Evolutionary conservation across 345 rosid genomes (phyloP), one percentile per base, ranked within the genome.

Genomic region (Pseudoturritis turrita): DNA sequence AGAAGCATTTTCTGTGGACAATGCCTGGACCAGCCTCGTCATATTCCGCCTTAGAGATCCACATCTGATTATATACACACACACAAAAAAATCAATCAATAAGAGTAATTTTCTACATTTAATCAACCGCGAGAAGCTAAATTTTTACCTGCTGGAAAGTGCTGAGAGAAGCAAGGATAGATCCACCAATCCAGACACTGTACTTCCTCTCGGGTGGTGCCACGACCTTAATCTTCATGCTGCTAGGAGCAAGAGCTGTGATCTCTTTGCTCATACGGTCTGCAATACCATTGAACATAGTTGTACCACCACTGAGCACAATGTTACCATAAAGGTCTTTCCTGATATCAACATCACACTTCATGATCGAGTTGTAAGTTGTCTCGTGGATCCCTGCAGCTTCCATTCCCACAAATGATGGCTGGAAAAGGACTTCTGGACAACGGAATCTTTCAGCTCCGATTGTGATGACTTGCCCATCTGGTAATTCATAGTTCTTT

Each of bases 261-360:
- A 90, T 90, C 71, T 90, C 97, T 84, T 87, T 88, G 88, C 88
- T 90, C 95, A 90, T 87, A 77, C 97, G 85, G 68, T 88, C 97
- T 14, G 88, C 89, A 25, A 87, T 86, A 11, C 90, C 90, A 0
- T 86, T 71, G 85, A 90, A 90, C 97, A 90, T 90, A 43, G 95
- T 90, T 9, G 95, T 70, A 21, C 95, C 97, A 85, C 95, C 89
- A 43, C 92, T 89, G 70, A 89, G 91, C 29, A 89, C 96, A 61
- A 87, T 87, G 81, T 89, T 89, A 35, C 92, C 88, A 6, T 89
- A 90, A 51, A 90, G 72, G 70, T 90, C 91, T 68, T 88, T 87
- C 84, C 89, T 84, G 78, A 90, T 90, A 80, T 88, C 96, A 4
- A 89, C 96, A 58, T 89, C 93, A 8, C 93, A 87, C 82, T 87